Evolutionary conservation across 2,329 filamentous ascomycete species (phyloP).

Genomic region (Ceratocystis variospora): DNA sequence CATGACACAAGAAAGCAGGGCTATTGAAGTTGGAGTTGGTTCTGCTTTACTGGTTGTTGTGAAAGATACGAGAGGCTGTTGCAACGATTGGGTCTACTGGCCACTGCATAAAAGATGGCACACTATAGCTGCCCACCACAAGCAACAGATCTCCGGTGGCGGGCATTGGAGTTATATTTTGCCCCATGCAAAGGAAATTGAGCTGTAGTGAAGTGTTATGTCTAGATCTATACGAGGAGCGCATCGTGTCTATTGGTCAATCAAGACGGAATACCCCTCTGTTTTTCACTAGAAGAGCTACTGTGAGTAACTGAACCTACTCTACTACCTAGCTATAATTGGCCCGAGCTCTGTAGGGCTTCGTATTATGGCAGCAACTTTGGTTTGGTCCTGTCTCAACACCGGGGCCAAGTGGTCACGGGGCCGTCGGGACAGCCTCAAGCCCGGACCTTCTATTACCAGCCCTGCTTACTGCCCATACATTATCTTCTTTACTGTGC

Average conservation of each 20-base stretch:
- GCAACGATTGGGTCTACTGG: background rate
- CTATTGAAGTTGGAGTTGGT: background rate
- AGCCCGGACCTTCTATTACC: background rate
- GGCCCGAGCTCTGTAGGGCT: background rate
- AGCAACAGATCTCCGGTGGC: background rate
- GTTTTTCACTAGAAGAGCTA: background rate
- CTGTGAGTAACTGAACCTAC: background rate
- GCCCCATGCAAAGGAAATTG: background rate
- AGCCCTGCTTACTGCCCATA: background rate
- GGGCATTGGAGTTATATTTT: background rate
- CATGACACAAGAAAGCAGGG: background rate
- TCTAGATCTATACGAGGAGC: background rate
- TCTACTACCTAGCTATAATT: background rate
- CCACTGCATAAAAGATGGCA: background rate
- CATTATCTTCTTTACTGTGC: background rate
- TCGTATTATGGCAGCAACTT: background rate
- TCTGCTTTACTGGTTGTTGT: background rate
- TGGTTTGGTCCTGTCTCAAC: background rate
- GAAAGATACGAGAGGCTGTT: background rate
- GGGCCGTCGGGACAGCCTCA: background rate
- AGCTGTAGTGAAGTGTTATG: background rate
- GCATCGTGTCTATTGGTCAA: background rate
- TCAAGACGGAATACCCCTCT: too few species aligned
- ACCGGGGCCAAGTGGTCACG: too few species aligned
- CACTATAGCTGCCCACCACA: too few species aligned